Conservation (phyloP, 116 monocot species). For the Posidonia oceanica region DNA sequence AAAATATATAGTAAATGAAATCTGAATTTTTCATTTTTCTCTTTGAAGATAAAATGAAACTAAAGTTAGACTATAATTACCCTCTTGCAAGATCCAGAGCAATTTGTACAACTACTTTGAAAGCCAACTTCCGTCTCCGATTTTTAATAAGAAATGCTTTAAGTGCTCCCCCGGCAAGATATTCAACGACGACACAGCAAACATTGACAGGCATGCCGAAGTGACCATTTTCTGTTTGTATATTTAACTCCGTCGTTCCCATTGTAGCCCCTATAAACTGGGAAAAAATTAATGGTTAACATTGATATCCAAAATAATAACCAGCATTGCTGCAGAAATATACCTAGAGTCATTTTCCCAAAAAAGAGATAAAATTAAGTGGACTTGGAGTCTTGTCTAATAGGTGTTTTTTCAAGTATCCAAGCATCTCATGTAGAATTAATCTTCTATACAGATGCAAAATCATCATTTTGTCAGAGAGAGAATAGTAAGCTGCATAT, state of each 20-base stretch:
- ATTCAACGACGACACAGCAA: conserved; percentile 46
- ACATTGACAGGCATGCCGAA: conserved; percentile 36
- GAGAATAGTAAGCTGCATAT: no score
- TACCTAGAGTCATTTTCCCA: no score
- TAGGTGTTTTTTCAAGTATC: no score
- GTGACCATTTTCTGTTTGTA: conserved; percentile 53
- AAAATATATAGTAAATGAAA: no score
- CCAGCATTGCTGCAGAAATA: no score
- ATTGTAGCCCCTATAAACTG: conserved; percentile 66
- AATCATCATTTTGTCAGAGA: no score
- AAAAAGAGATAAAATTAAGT: no score
- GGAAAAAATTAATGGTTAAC: background rate
- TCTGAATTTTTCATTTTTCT: no score
- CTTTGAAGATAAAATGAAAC: background rate
- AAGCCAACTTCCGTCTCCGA: conserved; percentile 21
- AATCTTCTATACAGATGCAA: no score
- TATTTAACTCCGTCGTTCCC: conserved; percentile 38
- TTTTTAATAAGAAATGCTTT: conserved; percentile 39
- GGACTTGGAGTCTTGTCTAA: no score
- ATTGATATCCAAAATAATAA: background rate
- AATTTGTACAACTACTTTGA: conserved; percentile 29
- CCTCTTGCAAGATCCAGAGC: conserved; percentile 39
- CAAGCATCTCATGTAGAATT: no score
- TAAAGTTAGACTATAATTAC: conserved; percentile 8
- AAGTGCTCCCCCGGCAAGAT: conserved; percentile 34